Evolutionary conservation across 176 grass and related monocot genomes (phyloP).

Genomic region (Raddia guianensis): DNA sequence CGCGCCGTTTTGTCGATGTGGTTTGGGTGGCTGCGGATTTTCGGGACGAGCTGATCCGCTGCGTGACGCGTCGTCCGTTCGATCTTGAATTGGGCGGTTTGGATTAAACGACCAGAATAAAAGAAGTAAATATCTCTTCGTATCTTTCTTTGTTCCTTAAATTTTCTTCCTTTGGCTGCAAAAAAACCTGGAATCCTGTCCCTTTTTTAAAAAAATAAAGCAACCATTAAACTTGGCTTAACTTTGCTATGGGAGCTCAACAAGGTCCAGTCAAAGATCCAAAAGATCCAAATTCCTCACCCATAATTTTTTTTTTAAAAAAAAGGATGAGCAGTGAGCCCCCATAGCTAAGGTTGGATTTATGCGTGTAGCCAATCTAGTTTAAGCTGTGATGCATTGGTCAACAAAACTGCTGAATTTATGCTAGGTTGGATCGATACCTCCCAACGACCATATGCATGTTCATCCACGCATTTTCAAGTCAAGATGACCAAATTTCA

Average conservation of each 20-base stretch:
- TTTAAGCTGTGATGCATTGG: neutral
- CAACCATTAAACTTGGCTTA: no score
- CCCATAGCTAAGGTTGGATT: no score
- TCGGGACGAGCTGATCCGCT: neutral
- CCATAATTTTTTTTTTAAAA: no score
- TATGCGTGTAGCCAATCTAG: neutral
- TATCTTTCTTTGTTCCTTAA: no score
- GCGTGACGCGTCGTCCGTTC: neutral
- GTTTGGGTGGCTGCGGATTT: constrained; percentile 43
- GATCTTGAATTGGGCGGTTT: neutral
- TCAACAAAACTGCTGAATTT: neutral
- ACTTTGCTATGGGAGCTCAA: no score
- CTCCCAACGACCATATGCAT: constrained; percentile 1
- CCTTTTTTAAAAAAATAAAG: no score
- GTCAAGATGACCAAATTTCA: constrained; percentile 1
- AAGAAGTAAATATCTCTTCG: neutral
- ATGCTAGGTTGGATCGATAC: neutral
- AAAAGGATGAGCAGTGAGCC: no score
- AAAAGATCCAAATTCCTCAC: no score
- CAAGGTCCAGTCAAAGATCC: no score
- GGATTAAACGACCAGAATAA: neutral
- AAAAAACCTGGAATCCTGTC: no score
- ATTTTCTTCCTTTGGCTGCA: no score
- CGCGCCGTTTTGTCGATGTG: constrained; percentile 38
- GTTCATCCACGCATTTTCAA: no score